Evolutionary conservation across 441 rosid genomes (phyloP).

Genomic region (Erodium chrysanthum): DNA sequence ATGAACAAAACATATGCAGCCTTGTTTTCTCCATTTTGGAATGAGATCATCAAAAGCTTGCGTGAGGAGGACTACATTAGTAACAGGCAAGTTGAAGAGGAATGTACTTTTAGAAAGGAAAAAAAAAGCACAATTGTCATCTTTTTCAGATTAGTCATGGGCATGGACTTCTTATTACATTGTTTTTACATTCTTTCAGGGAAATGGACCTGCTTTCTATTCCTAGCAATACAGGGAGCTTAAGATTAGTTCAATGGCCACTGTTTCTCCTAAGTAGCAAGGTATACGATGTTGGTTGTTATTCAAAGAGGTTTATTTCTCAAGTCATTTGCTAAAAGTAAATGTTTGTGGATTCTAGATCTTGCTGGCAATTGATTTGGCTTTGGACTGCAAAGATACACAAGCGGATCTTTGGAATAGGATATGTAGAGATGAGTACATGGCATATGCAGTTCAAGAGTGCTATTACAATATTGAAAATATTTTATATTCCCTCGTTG

Average conservation of each 20-base stretch:
- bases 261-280: slow-evolving; percentile 97
- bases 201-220: slow-evolving; percentile 93
- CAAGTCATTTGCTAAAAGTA: slow-evolving; percentile 18
- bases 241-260: slow-evolving; percentile 96
- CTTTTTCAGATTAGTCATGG: neutral
- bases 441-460: slow-evolving; percentile 96
- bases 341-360: slow-evolving; percentile 43
- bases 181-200: slow-evolving; percentile 36
- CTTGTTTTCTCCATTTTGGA: slow-evolving; percentile 96
- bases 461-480: slow-evolving; percentile 81
- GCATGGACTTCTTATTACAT: slow-evolving; percentile 5
- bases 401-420: slow-evolving; percentile 74
- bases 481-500: slow-evolving; percentile 70
- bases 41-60: slow-evolving; percentile 89
- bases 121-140: neutral
- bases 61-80: slow-evolving; percentile 96
- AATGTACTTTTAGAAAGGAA: neutral
- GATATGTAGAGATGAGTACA: slow-evolving; percentile 85
- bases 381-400: slow-evolving; percentile 80
- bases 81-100: slow-evolving; percentile 49
- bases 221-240: slow-evolving; percentile 93
- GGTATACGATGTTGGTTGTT: slow-evolving; percentile 37
- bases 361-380: slow-evolving; percentile 89
- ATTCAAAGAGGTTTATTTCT: neutral
- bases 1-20: slow-evolving; percentile 76